Evolutionary conservation across 306 rosid genomes (phyloP), one percentile per base, ranked within the genome.

Genomic region (Rosa lucieae): DNA sequence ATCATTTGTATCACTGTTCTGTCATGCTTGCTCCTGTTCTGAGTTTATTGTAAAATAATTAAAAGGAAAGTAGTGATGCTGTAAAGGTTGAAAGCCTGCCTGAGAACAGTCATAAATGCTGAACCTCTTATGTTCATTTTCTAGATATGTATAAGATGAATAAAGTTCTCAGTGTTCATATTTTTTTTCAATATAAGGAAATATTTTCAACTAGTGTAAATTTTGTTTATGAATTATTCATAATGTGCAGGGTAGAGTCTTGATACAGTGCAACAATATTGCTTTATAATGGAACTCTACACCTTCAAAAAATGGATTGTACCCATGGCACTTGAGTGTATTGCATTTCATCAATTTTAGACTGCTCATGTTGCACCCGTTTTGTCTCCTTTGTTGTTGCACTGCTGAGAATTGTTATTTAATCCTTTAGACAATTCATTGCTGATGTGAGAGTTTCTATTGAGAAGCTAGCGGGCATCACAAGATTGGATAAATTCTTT

Each of bases 11-110:
- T 87, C 83, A 76, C 86, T 55, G 79, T 75, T 74, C 78, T 72
- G 67, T 89, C 98, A 71, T 18, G 87, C 84, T 78, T 90, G 79
- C 90, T 91, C 59, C 77, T 95, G 73, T 78, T 95, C 78, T 95
- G 82, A 90, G 76, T 78, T 80, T 85, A 37, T n/a, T 73, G 84
- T 84, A 78, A 75, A 83, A 78, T 75, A 9, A 5, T 79, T 72
- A 56, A 68, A 65, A 5, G 55, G 63, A 17, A 44, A 23, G 51
- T 35, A 72, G 47, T 6, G 68, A 8, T 26, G 40, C 43, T 48
- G 47, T 80, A 63, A 32, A 77, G 42, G 76, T 67, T 77, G 74
- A 51, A 55, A 18, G 47, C 59, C 21, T 20, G 42, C 59, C 21
- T 20, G 17, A 82, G 79, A 65, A 21, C 46, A 7, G 74, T 44